phyloP scores from a whole-genome alignment of 805 yeast genomes.

The Ogataea angusta region DNA sequence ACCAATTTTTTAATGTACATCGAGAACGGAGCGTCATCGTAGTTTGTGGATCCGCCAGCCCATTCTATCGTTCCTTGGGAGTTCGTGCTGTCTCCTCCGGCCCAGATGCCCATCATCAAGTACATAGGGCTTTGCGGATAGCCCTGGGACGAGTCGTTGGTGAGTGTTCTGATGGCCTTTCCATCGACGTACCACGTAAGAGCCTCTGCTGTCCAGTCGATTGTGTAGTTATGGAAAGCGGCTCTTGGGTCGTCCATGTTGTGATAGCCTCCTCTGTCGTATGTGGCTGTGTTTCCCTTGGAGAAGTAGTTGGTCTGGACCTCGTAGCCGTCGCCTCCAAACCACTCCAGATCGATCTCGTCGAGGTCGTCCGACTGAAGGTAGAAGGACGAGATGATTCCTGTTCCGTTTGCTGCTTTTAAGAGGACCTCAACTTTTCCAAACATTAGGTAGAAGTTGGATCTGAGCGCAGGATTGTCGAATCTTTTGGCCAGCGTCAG shows the following conservation, averaged over 20 bases:
- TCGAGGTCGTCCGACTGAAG: slow-evolving; percentile 82
- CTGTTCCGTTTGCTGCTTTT: slow-evolving; percentile 73
- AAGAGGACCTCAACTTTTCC: slow-evolving; percentile 75
- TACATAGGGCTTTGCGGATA: slow-evolving; percentile 93
- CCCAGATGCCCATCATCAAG: slow-evolving; percentile 69
- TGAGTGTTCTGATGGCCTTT: slow-evolving; percentile 57
- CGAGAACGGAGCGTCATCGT: slow-evolving; percentile 60
- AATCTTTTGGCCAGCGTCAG: slow-evolving; percentile 58
- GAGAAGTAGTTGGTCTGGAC: slow-evolving; percentile 79
- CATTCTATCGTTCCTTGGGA: slow-evolving; percentile 69
- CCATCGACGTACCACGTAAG: slow-evolving; percentile 77
- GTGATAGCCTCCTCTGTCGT: slow-evolving; percentile 77
- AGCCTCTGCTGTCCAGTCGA: slow-evolving; percentile 75
- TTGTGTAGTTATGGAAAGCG: slow-evolving; percentile 69
- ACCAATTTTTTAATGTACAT: slow-evolving; percentile 59
- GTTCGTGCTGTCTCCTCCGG: slow-evolving; percentile 73
- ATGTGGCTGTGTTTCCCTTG: slow-evolving; percentile 73
- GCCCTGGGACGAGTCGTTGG: slow-evolving; percentile 54
- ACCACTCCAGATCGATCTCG: slow-evolving; percentile 86
- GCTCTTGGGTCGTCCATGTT: slow-evolving; percentile 53
- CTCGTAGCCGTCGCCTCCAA: slow-evolving; percentile 73
- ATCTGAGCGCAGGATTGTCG: slow-evolving; percentile 76
- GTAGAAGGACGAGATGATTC: slow-evolving; percentile 77
- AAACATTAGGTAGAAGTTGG: slow-evolving; percentile 83
- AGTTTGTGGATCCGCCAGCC: slow-evolving; percentile 79